These are phyloP conservation scores for Neonectria ditissima DNA, from an alignment of 2,329 filamentous ascomycete species.

Conservation along the genomic window DNA sequence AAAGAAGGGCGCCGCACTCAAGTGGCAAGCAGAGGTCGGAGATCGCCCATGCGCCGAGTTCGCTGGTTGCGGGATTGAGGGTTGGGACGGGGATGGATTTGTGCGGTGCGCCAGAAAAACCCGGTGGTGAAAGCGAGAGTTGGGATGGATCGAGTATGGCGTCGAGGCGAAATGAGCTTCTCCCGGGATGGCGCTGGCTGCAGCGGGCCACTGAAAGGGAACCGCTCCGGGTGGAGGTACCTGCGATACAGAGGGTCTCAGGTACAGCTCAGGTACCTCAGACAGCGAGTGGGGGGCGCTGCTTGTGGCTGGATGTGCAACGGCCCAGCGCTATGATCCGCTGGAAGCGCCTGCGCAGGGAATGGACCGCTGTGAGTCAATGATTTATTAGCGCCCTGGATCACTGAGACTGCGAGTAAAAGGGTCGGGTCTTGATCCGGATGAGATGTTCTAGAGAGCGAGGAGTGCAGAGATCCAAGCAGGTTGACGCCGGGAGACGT, in stretches of 20 bases:
- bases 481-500: neutral
- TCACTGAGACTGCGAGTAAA: conserved; percentile 27
- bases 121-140: conserved; percentile 42
- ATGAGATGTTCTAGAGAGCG: neutral
- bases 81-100: conserved; percentile 22
- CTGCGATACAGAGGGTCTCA: conserved; percentile 33
- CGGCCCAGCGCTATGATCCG: conserved; percentile 10
- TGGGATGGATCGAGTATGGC: conserved; percentile 45
- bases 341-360: conserved; percentile 7
- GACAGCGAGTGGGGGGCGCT: conserved; percentile 20
- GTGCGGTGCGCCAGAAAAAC: conserved; percentile 43
- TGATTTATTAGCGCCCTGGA: conserved; percentile 36
- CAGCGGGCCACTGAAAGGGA: conserved; percentile 21
- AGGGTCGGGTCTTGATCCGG: conserved; percentile 25
- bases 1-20: conserved; percentile 32
- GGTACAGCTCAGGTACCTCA: conserved; percentile 33
- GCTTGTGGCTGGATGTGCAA: conserved; percentile 9
- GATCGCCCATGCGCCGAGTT: conserved; percentile 40
- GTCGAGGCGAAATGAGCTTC: conserved; percentile 46
- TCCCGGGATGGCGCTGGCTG: conserved; percentile 36
- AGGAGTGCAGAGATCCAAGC: neutral
- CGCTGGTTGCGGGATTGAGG: conserved; percentile 21
- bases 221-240: conserved; percentile 24
- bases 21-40: conserved; percentile 29
- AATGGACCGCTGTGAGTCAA: conserved; percentile 30